Evolutionary conservation across 2,329 filamentous ascomycete genomes (phyloP).

Genomic region (Lasiodiplodia hormozganensis): DNA sequence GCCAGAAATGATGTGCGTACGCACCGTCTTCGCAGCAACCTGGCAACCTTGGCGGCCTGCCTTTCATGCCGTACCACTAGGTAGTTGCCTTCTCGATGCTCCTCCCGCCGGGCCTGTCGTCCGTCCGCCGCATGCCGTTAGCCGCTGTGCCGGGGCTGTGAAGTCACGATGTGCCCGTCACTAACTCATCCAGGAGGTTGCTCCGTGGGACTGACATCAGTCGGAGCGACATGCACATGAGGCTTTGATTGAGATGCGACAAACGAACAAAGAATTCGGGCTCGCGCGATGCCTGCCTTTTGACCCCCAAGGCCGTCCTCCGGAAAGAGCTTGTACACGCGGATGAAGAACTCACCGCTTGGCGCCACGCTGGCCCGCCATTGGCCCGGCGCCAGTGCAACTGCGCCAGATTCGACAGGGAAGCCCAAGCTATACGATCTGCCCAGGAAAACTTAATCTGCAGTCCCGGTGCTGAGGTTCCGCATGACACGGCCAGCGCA

Average conservation of each 20-base stretch:
- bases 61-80: constrained; percentile 1
- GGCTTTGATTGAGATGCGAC: neutral
- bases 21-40: neutral
- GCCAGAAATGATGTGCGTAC: neutral
- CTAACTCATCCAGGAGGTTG: neutral
- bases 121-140: neutral
- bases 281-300: neutral
- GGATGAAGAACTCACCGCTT: constrained; percentile 15
- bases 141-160: neutral
- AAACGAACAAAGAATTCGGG: neutral
- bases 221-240: neutral
- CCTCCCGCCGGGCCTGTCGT: constrained; percentile 11
- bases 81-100: neutral
- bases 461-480: constrained; percentile 9
- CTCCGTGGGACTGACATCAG: neutral
- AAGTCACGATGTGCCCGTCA: neutral
- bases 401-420: constrained; percentile 11
- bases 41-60: neutral
- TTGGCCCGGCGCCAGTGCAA: neutral
- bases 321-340: neutral
- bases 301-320: constrained; percentile 7
- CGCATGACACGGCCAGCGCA: constrained; percentile 17
- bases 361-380: constrained; percentile 9
- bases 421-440: constrained; percentile 1
- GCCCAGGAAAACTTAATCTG: constrained; percentile 13